phyloP scores from a whole-genome alignment of 2,329 filamentous ascomycete species.

The Colletotrichum liriopes region DNA sequence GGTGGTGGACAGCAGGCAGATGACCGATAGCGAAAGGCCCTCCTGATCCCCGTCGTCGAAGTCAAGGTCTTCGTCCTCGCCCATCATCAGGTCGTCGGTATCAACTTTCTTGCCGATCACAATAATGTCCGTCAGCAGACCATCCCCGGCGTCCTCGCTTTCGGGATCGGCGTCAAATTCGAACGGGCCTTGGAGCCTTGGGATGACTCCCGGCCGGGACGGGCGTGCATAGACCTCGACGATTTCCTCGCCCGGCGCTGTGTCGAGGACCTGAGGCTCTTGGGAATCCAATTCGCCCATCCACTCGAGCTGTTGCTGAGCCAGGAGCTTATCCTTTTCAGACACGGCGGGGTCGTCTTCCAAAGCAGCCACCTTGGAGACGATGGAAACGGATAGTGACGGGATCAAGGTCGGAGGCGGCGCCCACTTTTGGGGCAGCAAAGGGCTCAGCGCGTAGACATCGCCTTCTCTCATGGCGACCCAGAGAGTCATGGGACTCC shows the following conservation, averaged over 20 bases:
- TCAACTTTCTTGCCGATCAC: slow-evolving; percentile 76
- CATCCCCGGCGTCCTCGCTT: slow-evolving; percentile 70
- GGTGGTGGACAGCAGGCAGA: slow-evolving; percentile 74
- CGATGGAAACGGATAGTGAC: slow-evolving; percentile 85
- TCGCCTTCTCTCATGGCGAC: slow-evolving; percentile 95
- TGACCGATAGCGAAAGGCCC: slow-evolving; percentile 72
- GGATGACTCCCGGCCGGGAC: slow-evolving; percentile 69
- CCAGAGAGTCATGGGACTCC: slow-evolving; percentile 98
- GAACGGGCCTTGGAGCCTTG: slow-evolving; percentile 75
- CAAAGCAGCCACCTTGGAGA: slow-evolving; percentile 78
- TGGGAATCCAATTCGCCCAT: slow-evolving; percentile 77
- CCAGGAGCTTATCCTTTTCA: slow-evolving; percentile 68
- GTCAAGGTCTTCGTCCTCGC: slow-evolving; percentile 75
- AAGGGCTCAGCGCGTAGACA: slow-evolving; percentile 91
- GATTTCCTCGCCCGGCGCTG: slow-evolving; percentile 62
- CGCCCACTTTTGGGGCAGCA: slow-evolving; percentile 90
- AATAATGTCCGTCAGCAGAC: slow-evolving; percentile 73
- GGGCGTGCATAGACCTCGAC: slow-evolving; percentile 72
- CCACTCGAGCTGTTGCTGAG: slow-evolving; percentile 77
- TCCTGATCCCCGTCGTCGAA: slow-evolving; percentile 70
- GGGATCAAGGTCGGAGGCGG: slow-evolving; percentile 83
- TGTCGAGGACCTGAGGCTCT: slow-evolving; percentile 71
- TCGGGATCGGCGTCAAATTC: slow-evolving; percentile 69
- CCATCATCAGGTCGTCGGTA: slow-evolving; percentile 72
- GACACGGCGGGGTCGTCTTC: slow-evolving; percentile 72